phyloP scores from a whole-genome alignment of 495 filamentous ascomycete species.

The Lentithecium fluviatile region DNA sequence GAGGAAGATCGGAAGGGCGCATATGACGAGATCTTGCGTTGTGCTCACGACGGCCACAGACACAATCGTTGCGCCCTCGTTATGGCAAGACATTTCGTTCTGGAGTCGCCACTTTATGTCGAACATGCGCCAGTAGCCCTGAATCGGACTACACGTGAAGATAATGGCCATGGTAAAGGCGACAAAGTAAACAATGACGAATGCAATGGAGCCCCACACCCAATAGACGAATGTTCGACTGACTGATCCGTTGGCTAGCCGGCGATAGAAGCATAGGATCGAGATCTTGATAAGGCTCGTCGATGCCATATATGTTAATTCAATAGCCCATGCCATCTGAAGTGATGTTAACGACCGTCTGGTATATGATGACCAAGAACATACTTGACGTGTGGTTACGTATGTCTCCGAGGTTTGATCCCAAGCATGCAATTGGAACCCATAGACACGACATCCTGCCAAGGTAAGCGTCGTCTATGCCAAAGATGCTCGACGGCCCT shows the following conservation, averaged over 20 bases:
- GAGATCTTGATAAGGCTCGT: constrained; percentile 35
- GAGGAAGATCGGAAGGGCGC: constrained; percentile 29
- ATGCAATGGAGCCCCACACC: constrained; percentile 33
- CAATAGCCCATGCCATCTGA: constrained; percentile 29
- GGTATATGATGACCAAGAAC: not conserved
- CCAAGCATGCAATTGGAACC: constrained; percentile 35
- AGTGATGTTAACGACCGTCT: not conserved
- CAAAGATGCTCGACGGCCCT: not conserved
- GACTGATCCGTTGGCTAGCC: constrained; percentile 30
- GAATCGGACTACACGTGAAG: constrained; percentile 26
- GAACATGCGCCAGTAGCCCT: constrained; percentile 33
- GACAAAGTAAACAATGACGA: constrained; percentile 30
- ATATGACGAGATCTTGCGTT: constrained; percentile 34
- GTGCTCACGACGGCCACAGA: constrained; percentile 28
- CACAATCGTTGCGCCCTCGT: constrained; percentile 30
- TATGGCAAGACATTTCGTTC: constrained; percentile 30
- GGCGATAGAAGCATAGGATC: constrained; percentile 39
- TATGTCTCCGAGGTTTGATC: constrained; percentile 20
- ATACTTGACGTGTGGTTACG: constrained; percentile 30
- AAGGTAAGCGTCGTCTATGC: not conserved
- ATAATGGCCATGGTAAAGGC: constrained; percentile 28
- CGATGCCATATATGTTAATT: constrained; percentile 27
- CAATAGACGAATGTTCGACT: constrained; percentile 27
- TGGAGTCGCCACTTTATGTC: constrained; percentile 22
- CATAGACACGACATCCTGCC: constrained; percentile 13